phyloP scores from a whole-genome alignment of 805 yeast species.

The Candida xyloterini region DNA sequence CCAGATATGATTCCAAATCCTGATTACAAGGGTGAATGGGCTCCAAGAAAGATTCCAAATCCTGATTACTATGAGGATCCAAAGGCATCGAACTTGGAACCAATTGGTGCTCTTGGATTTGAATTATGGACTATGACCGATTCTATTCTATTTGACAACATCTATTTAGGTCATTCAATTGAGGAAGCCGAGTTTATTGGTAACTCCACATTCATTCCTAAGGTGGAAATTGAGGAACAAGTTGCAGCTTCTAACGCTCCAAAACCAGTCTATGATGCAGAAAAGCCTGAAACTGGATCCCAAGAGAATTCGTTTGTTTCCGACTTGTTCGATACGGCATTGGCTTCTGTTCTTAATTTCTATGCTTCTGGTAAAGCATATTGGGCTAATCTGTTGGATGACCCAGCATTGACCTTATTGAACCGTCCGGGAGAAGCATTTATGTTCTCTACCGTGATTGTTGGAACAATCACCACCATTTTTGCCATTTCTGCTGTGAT shows the following conservation, averaged over 20 bases:
- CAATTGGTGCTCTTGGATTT: constrained; percentile 79
- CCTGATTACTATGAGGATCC: constrained; percentile 64
- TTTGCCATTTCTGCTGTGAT: constrained; percentile 43
- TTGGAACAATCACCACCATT: constrained; percentile 38
- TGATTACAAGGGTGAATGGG: constrained; percentile 75
- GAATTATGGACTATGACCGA: constrained; percentile 87
- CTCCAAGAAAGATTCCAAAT: constrained; percentile 60
- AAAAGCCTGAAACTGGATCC: constrained; percentile 29
- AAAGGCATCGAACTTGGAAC: constrained; percentile 57
- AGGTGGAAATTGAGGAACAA: constrained; percentile 48
- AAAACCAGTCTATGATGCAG: constrained; percentile 40
- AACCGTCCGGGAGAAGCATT: constrained; percentile 51
- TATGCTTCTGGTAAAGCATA: constrained; percentile 30
- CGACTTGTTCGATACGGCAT: constrained; percentile 19
- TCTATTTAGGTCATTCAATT: constrained; percentile 82
- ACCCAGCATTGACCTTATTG: constrained; percentile 44
- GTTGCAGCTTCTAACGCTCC: constrained; percentile 41
- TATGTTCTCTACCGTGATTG: constrained; percentile 42
- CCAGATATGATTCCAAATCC: constrained; percentile 73
- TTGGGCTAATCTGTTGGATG: constrained; percentile 38
- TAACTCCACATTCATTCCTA: constrained; percentile 64
- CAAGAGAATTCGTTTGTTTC: constrained; percentile 19
- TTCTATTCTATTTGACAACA: constrained; percentile 73
- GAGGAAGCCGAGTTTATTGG: constrained; percentile 83
- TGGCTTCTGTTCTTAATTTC: constrained; percentile 17